A percentile compares a stretch with the other conserved stretches of the same genome.
Conservation (phyloP, 2,329 filamentous ascomycete genomes). For the Stemphylium vesicarium region DNA sequence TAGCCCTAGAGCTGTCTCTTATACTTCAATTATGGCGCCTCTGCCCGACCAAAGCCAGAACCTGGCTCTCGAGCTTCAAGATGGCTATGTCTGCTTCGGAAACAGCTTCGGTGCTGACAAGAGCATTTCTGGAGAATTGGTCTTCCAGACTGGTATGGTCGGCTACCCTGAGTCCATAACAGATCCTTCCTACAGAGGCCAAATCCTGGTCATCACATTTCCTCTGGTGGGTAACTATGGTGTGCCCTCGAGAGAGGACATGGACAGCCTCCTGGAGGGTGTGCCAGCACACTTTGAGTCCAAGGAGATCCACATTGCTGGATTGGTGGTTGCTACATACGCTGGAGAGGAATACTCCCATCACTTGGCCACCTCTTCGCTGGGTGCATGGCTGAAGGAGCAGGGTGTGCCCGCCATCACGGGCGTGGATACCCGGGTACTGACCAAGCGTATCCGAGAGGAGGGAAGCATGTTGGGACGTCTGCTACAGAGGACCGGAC, state of each 20-base stretch:
- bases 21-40: constrained; percentile 39
- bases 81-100: constrained; percentile 89
- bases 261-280: constrained; percentile 83
- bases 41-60: constrained; percentile 58
- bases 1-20: constrained; percentile 45
- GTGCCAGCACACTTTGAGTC: constrained; percentile 94
- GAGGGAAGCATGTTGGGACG: constrained; percentile 96
- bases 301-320: constrained; percentile 89
- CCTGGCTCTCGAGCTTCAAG: constrained; percentile 89
- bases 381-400: constrained; percentile 95
- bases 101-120: constrained; percentile 96
- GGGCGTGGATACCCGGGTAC: constrained; percentile 87
- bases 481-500: constrained; percentile 74
- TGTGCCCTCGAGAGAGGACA: constrained; percentile 83
- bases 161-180: constrained; percentile 95
- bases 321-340: constrained; percentile 89
- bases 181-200: constrained; percentile 85
- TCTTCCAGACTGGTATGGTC: constrained; percentile 99
- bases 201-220: constrained; percentile 96
- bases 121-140: constrained; percentile 93
- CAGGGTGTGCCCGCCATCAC: constrained; percentile 93
- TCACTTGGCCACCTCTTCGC: constrained; percentile 85
- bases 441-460: constrained; percentile 93
- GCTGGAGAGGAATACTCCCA: constrained; percentile 95
- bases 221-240: constrained; percentile 97